Conservation (phyloP, 345 rosid species). For the Brassica rapa region DNA sequence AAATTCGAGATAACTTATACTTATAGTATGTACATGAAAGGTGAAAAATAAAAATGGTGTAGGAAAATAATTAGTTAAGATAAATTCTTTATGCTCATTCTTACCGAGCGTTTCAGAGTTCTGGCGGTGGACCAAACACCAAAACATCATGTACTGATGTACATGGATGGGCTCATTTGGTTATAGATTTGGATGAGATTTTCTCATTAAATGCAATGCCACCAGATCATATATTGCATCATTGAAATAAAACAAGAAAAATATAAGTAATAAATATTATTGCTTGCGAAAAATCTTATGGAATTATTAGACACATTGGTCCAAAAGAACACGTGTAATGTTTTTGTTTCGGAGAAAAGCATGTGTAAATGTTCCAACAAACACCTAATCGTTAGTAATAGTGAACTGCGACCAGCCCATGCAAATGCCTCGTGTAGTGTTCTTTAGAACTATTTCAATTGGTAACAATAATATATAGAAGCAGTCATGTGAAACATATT, state of each 20-base stretch:
- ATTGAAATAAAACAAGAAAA: not conserved
- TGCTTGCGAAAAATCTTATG: conserved; percentile 15
- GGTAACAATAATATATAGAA: not conserved
- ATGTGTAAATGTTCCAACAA: conserved; percentile 36
- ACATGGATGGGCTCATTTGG: conserved; percentile 27
- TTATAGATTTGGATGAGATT: conserved; percentile 31
- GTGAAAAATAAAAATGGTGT: not conserved
- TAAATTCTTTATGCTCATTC: conserved; percentile 15
- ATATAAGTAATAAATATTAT: not conserved
- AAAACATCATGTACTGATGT: conserved; percentile 15
- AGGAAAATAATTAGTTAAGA: not conserved
- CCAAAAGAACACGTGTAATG: conserved; percentile 38
- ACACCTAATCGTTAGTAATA: conserved; percentile 26
- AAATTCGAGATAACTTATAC: not conserved
- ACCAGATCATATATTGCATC: conserved; percentile 16
- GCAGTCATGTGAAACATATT: not conserved
- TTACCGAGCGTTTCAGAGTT: conserved; percentile 27
- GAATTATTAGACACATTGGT: conserved; percentile 29
- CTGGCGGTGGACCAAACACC: conserved; percentile 24
- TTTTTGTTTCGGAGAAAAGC: conserved; percentile 13
- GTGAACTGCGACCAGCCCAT: conserved; percentile 21
- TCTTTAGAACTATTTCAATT: not conserved
- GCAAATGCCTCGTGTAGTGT: conserved; percentile 34
- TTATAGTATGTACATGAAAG: not conserved
- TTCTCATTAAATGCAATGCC: conserved; percentile 26